A percentile compares a stretch with the other conserved stretches of the same genome.
Conservation (phyloP, 176 grass and related monocot genomes). For the Carex littledalei region DNA sequence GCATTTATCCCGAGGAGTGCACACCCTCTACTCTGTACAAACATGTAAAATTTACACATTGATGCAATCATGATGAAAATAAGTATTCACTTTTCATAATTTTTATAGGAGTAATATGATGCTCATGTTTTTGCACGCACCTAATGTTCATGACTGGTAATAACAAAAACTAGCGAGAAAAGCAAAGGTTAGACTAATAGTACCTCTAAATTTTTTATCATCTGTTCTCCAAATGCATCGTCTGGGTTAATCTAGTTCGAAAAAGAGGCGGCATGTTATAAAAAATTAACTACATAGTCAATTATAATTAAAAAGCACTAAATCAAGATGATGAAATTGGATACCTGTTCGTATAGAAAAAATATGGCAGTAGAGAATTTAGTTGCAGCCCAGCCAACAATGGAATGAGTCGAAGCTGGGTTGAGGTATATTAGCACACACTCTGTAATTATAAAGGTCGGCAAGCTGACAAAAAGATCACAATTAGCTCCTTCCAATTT, state of each 20-base stretch:
- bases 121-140: neutral
- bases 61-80: neutral
- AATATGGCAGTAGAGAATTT: conserved; percentile 76
- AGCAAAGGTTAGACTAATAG: conserved; percentile 2
- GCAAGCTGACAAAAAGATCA: conserved; percentile 82
- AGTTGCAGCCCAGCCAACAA: conserved; percentile 79
- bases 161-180: conserved; percentile 13
- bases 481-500: conserved; percentile 12
- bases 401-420: conserved; percentile 54
- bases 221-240: conserved; percentile 98
- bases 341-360: conserved; percentile 94
- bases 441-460: conserved; percentile 99
- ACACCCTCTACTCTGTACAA: conserved; percentile 87
- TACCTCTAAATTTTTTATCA: conserved; percentile 98
- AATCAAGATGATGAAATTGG: conserved; percentile 8
- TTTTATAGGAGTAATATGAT: neutral
- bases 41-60: neutral
- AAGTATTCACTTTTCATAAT: neutral
- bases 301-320: conserved; percentile 14
- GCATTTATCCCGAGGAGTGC: conserved; percentile 87
- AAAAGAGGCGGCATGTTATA: conserved; percentile 14
- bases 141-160: neutral
- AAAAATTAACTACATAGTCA: conserved; percentile 10
- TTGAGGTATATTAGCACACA: conserved; percentile 98
- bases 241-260: conserved; percentile 80